Evolutionary conservation across 1,284 basidiomycete species (phyloP).

Genomic region (Apiotrichum laibachii): DNA sequence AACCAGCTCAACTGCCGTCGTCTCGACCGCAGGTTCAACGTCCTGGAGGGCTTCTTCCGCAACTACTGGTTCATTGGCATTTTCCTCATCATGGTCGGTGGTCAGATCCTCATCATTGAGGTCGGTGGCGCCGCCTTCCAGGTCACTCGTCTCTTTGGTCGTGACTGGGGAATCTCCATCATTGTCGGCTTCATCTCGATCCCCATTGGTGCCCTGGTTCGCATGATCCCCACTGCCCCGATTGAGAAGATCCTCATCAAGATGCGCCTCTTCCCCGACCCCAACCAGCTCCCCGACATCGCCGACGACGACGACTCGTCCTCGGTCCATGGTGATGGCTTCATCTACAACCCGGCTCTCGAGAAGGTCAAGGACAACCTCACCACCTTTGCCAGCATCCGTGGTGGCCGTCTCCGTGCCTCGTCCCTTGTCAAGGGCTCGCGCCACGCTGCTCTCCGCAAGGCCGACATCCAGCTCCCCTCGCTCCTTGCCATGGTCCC

Average conservation of each 20-base stretch:
- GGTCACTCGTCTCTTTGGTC: constrained; percentile 72
- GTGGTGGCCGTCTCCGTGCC: constrained; percentile 68
- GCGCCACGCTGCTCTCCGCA: constrained; percentile 59
- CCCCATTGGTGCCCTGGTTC: constrained; percentile 79
- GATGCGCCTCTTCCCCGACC: constrained; percentile 65
- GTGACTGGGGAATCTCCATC: constrained; percentile 91
- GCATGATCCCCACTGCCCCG: constrained; percentile 75
- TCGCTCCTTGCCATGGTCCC: constrained; percentile 84
- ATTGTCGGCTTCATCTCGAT: constrained; percentile 77
- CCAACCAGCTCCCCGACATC: constrained; percentile 64
- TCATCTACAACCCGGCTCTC: constrained; percentile 47
- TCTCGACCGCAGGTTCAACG: constrained; percentile 80
- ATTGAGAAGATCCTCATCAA: constrained; percentile 69
- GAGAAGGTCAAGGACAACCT: constrained; percentile 81
- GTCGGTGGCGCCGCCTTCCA: constrained; percentile 89
- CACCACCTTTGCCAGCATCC: constrained; percentile 70
- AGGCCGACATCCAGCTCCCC: constrained; percentile 57
- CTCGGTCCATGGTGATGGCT: constrained; percentile 58
- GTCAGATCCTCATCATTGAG: constrained; percentile 86
- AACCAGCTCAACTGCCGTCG: constrained; percentile 91
- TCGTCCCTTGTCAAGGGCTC: constrained; percentile 79
- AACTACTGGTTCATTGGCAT: constrained; percentile 89
- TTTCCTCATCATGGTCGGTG: constrained; percentile 74
- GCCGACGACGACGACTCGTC: constrained; percentile 57
- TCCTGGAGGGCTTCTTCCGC: constrained; percentile 75